Base-by-base conservation (phyloP, 2,329 filamentous ascomycete species). In the Clarireedia monteithiana region DNA sequence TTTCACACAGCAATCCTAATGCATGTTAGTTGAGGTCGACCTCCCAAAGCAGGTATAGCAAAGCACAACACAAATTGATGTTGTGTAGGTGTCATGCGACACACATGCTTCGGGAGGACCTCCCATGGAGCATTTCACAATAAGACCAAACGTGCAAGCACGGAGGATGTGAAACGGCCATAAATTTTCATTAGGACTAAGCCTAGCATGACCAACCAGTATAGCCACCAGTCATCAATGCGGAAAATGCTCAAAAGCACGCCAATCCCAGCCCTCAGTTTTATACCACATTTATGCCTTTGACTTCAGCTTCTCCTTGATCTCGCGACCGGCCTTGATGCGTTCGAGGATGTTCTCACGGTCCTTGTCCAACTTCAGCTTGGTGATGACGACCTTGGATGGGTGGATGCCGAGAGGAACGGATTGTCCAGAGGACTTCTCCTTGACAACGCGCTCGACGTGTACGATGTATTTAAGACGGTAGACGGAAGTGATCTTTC, bases 361-460 rank as follows among this genome's bases (percentile, higher is more conserved):
- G 79, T 95, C 89, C 86, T 94, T 92, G 83, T 94, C 89, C 71
- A 96, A 83, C 88, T 97, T 96, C 76, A 97, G 84, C 85, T 96
- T 96, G 80, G 87, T 96, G 82, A 99, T 88, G 80, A 96, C 86
- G 68, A 96, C 90, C 79, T 97, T 97, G 79, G 88, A 95, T 71
- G 94, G 87, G 79, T 92, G 88, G 77, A 99, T 86, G 76, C 90
- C 90, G 73, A 97, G 82, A 64, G 92, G 92, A 57, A 97, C 91
- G 74, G 85, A 88, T 82, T 96, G 91, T 78, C 94, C 92, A 75
- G 91, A 94, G 75, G 84, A 88, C 88, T 99, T 99, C 78, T 99
- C 94, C 74, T 91, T 90, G 76, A 86, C 86, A 74, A 99, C 86
- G 71, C 92, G 90, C 85, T 96, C 92, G 76, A 99, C 77, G 85